Evolutionary conservation across 140 eudicot species (phyloP).

Genomic region (Flaveria floridana): DNA sequence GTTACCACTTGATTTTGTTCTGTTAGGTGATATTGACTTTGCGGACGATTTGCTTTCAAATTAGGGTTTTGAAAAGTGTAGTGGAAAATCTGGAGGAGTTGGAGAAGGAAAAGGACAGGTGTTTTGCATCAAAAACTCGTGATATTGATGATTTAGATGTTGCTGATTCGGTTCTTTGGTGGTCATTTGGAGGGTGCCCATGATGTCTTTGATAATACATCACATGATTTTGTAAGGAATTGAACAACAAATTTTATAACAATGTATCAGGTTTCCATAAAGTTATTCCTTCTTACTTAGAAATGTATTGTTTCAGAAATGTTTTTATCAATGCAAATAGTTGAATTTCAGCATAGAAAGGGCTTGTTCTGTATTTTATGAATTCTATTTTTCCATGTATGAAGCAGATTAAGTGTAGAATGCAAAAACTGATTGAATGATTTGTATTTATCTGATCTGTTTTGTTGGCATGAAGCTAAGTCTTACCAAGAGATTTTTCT

Average conservation of each 20-base stretch:
- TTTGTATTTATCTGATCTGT: too few species aligned
- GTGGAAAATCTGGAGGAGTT: slow-evolving; percentile 42
- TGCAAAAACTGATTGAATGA: neutral
- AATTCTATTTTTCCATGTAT: neutral
- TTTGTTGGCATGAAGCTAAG: too few species aligned
- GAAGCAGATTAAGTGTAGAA: neutral
- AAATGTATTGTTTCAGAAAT: neutral
- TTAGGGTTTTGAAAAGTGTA: slow-evolving; percentile 55
- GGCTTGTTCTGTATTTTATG: neutral
- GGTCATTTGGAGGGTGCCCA: too few species aligned
- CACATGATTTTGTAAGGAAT: neutral
- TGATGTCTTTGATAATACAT: too few species aligned
- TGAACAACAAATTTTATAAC: neutral
- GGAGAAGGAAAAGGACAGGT: too few species aligned
- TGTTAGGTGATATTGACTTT: neutral
- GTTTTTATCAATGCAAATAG: neutral
- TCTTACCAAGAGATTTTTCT: neutral
- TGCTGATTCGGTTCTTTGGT: too few species aligned
- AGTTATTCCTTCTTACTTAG: neutral
- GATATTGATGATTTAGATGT: slow-evolving; percentile 10
- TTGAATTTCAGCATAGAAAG: neutral
- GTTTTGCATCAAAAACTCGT: too few species aligned
- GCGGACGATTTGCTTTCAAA: slow-evolving; percentile 24
- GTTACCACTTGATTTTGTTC: neutral
- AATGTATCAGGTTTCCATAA: neutral